Evolutionary conservation across 805 yeast genomes (phyloP).

Genomic region (Ogataea naganishii): DNA sequence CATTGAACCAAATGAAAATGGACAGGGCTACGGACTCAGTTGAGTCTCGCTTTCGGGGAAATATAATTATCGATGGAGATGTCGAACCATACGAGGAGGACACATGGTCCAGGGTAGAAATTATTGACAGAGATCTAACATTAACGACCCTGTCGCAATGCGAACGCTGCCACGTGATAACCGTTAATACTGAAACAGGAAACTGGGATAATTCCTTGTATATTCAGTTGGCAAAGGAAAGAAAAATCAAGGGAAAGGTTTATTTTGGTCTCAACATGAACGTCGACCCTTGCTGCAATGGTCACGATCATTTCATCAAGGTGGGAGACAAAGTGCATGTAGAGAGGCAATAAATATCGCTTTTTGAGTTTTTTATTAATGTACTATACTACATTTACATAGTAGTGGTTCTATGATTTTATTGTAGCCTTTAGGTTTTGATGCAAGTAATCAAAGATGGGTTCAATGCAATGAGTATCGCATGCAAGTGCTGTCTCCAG

Average conservation of each 20-base stretch:
- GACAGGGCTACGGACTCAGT: constrained; percentile 2
- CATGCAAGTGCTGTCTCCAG: no score
- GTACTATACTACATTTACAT: no score
- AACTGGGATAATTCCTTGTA: constrained; percentile 23
- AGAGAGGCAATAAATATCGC: no score
- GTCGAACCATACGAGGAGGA: constrained; percentile 29
- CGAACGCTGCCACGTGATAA: constrained; percentile 37
- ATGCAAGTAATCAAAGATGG: no score
- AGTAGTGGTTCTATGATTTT: no score
- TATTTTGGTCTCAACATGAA: constrained; percentile 28
- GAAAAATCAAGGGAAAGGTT: constrained; percentile 28
- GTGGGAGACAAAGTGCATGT: constrained; percentile 10
- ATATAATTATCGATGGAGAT: constrained; percentile 22
- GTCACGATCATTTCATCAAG: constrained; percentile 2
- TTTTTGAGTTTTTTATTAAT: no score
- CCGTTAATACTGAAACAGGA: constrained; percentile 29
- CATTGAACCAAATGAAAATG: constrained; percentile 3
- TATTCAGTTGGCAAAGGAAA: constrained; percentile 21
- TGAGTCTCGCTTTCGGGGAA: constrained; percentile 26
- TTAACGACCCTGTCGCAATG: constrained; percentile 22
- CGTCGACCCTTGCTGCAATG: constrained; percentile 9
- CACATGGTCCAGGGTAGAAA: constrained; percentile 19
- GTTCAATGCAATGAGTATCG: no score
- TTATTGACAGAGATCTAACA: constrained; percentile 8
- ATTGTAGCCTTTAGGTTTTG: no score